A percentile compares a stretch with the other conserved stretches of the same genome.
phyloP scores from a whole-genome alignment of 192 early-diverging fungal species.

The Irineochytrium annulatum region DNA sequence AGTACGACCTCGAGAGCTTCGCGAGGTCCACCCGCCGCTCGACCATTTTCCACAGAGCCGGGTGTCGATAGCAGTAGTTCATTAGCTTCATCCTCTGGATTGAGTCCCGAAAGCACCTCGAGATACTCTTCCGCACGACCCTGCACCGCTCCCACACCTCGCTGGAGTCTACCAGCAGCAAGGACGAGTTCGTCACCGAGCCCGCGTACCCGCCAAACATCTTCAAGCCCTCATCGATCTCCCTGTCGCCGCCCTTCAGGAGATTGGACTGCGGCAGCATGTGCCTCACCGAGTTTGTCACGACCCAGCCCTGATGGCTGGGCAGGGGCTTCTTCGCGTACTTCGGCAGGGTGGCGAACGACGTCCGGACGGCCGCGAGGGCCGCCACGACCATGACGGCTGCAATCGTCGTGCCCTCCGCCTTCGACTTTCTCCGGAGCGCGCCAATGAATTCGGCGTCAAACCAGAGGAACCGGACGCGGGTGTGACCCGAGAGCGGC shows the following conservation, averaged over 20 bases:
- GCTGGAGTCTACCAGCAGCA: slow-evolving; percentile 20
- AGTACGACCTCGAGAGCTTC: slow-evolving; percentile 28
- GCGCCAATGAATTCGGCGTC: slow-evolving; percentile 17
- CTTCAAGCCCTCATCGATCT: slow-evolving; percentile 30
- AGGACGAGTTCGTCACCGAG: slow-evolving; percentile 27
- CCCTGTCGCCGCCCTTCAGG: slow-evolving; percentile 36
- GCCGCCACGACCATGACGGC: slow-evolving; percentile 35
- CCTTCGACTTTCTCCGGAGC: slow-evolving; percentile 24
- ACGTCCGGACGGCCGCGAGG: slow-evolving; percentile 31
- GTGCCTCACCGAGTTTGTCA: slow-evolving; percentile 36
- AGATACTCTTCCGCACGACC: slow-evolving; percentile 23
- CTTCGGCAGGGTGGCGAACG: slow-evolving; percentile 14
- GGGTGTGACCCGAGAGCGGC: slow-evolving; percentile 4
- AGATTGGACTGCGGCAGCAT: slow-evolving; percentile 35
- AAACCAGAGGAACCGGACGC: slow-evolving; percentile 23
- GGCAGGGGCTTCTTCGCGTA: slow-evolving; percentile 23
- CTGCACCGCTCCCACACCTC: slow-evolving; percentile 40
- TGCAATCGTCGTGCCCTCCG: slow-evolving; percentile 35
- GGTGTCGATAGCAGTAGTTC: slow-evolving; percentile 37
- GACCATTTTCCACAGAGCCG: slow-evolving; percentile 27
- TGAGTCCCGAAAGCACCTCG: slow-evolving; percentile 12
- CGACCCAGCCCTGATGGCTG: slow-evolving; percentile 39
- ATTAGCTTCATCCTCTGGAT: slow-evolving; percentile 36
- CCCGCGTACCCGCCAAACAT: slow-evolving; percentile 46
- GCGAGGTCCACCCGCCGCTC: slow-evolving; percentile 32